These are phyloP conservation scores for Ananas comosus DNA, from an alignment of 176 grass and related monocot species.

Conservation along the genomic window DNA sequence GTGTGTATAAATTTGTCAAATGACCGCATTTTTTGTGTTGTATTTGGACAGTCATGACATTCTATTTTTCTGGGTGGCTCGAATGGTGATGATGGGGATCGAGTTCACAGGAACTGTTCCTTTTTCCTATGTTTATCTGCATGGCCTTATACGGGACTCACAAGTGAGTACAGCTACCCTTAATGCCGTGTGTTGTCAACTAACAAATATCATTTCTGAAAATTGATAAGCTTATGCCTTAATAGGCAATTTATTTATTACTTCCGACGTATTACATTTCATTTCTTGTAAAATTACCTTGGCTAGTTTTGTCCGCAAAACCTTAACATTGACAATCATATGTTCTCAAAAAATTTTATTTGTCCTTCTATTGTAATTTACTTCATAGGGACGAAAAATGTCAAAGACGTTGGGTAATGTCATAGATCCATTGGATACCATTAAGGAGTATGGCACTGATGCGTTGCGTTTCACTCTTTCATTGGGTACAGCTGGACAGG, in stretches of 20 bases:
- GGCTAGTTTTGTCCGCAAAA: no score
- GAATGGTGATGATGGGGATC: conserved; percentile 99
- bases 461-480: conserved; percentile 92
- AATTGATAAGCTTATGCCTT: neutral
- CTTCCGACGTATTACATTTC: no score
- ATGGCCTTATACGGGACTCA: conserved; percentile 91
- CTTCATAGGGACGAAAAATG: conserved; percentile 81
- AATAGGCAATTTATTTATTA: neutral
- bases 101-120: conserved; percentile 80
- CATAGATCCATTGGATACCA: conserved; percentile 89
- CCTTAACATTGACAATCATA: no score
- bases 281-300: no score
- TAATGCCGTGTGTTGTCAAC: neutral
- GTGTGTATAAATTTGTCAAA: neutral
- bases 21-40: conserved; percentile 14
- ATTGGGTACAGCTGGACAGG: conserved; percentile 95
- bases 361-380: neutral
- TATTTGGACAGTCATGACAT: conserved; percentile 82
- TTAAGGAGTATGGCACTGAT: conserved; percentile 96
- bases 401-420: conserved; percentile 96
- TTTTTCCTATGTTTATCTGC: conserved; percentile 95
- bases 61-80: conserved; percentile 98
- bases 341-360: neutral
- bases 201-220: neutral
- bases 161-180: conserved; percentile 43